Evolutionary conservation across 2,329 filamentous ascomycete genomes (phyloP), one percentile per base, ranked within the genome.

Genomic region (Xylariales sp.): DNA sequence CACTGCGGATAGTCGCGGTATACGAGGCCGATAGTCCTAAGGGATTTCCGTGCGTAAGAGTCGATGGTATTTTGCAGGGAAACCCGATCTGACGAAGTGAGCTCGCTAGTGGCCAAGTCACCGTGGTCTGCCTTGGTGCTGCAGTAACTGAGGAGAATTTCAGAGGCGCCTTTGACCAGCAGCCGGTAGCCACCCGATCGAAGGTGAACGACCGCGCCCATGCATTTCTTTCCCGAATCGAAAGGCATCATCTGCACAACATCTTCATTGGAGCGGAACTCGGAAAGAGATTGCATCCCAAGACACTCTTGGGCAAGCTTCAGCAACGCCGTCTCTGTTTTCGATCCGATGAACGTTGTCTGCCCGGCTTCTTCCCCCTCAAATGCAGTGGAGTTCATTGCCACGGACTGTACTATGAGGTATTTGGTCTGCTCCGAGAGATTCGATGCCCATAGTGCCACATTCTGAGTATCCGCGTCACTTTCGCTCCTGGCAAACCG

Each of bases 1-100:
- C 83, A 88, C 42, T 65, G 69, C 27, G 81, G 69, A 45, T 85
- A 88, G 45, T 90, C 85, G 38, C 77, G 76, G 60, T 87, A 88
- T 7, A 85, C 72, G 41, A 88, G 71, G 28, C 77, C 84, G 44
- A 90, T 88, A 1, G 84, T 89, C 32, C 85, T 80, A 12, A 90
- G 73, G 11, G 85, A 88, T 23, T 78, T 69, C 5, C 71, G 72
- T 5, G 80, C 80, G 46, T 83, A 84, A 8, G 72, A 69, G 14
- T 76, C 72, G 48, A 83, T 83, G 33, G 76, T 62, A 16, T 67
- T 62, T 28, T 62, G 64, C 15, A 83, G 57, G 4, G 66, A 70
- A 25, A 76, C 65, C 20, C 72, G 69, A 46, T 83, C 77, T 12
- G 77, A 68, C 2, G 66, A 61, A 2, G 74, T 76, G 44, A 89